phyloP scores from a whole-genome alignment of 257 asterid species.

The Solanum appendiculatum region DNA sequence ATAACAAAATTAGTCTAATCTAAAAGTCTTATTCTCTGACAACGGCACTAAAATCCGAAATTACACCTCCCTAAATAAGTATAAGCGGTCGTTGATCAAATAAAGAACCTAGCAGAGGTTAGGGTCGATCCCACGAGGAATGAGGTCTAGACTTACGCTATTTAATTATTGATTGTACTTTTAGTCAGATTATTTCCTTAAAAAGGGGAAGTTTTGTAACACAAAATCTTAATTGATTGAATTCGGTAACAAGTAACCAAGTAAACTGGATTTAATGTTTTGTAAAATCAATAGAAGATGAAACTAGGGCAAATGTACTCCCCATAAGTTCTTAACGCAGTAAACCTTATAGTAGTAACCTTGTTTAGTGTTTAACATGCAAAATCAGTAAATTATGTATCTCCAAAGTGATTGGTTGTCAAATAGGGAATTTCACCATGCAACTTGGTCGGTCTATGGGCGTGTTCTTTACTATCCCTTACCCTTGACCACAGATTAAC shows the following conservation, averaged over 20 bases:
- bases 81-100: background rate
- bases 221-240: no score
- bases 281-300: background rate
- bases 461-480: background rate
- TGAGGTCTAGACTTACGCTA: background rate
- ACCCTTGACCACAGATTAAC: background rate
- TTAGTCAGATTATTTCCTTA: background rate
- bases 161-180: background rate
- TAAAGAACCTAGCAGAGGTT: background rate
- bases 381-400: background rate
- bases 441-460: background rate
- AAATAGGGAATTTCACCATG: background rate
- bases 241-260: background rate
- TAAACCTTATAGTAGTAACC: background rate
- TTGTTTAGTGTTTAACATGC: background rate
- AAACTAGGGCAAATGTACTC: background rate
- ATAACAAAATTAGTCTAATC: no score
- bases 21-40: no score
- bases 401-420: background rate
- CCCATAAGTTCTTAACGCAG: background rate
- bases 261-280: no score
- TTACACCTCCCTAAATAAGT: no score
- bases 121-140: background rate
- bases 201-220: background rate
- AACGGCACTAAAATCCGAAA: no score